Percentiles rank a stretch among this genome's conserved stretches.
phyloP scores from a whole-genome alignment of 805 yeast species.

The Candida sithepensis region DNA sequence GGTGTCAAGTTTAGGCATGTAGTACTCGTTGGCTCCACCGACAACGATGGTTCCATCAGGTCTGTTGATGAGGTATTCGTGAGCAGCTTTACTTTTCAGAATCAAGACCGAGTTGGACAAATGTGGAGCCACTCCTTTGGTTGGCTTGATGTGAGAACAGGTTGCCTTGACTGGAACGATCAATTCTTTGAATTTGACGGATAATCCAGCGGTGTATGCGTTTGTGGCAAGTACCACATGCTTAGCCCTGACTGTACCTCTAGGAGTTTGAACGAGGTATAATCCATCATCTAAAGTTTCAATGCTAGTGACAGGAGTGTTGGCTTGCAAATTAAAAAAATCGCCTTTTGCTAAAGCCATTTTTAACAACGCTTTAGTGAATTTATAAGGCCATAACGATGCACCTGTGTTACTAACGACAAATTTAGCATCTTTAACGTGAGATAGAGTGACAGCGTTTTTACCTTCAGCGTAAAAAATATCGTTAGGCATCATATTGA shows the following conservation, averaged over 20 bases:
- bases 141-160: conserved; percentile 21
- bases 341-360: conserved; percentile 29
- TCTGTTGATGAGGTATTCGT: conserved; percentile 35
- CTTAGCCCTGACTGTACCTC: conserved; percentile 26
- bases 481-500: conserved; percentile 23
- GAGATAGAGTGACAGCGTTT: conserved; percentile 24
- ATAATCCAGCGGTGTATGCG: conserved; percentile 30
- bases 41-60: conserved; percentile 37
- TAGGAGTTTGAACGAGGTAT: conserved; percentile 31
- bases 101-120: conserved; percentile 35
- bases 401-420: conserved; percentile 37
- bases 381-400: conserved; percentile 41
- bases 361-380: conserved; percentile 33
- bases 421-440: conserved; percentile 24
- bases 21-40: conserved; percentile 27
- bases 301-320: conserved; percentile 1
- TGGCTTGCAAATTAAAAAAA: conserved; percentile 3
- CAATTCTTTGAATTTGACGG: conserved; percentile 25
- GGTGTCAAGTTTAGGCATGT: not conserved
- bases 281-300: conserved; percentile 22
- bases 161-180: conserved; percentile 35
- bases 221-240: conserved; percentile 38
- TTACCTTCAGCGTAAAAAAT: conserved; percentile 31
- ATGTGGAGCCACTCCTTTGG: conserved; percentile 29
- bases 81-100: conserved; percentile 19